Evolutionary conservation across 306 rosid species (phyloP), one percentile per base, ranked within the genome.

Genomic region (Cicer pinnatifidum): DNA sequence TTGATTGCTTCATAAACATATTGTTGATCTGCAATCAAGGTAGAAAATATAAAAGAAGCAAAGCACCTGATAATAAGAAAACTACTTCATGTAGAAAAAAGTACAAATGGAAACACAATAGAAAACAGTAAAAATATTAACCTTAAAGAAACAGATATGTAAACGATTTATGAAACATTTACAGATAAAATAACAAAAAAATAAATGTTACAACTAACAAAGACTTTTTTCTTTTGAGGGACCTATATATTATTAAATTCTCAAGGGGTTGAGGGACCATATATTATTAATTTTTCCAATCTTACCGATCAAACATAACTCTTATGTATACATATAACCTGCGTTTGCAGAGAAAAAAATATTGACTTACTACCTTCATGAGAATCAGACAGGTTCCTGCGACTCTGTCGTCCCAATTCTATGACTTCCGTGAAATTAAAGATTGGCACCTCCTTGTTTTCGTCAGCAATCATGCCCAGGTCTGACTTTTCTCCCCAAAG

Each of bases 401-500:
- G 89, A 81, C 89, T 80, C 56, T 84, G 84, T 70, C n/a, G 75
- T 68, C 98, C 98, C 84, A 89, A 75, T 15, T 79, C 88, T 48
- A 91, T 57, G 65, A 94, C 83, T 70, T 94, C 91, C 47, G 47
- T 43, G 88, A 85, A 91, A 84, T 43, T 83, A 60, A 77, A 91
- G 63, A 89, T 69, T 12, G 91, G 85, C 5, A 81, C 78, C 28
- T 83, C 81, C 73, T 74, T 76, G 77, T 73, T 69, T 67, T 81
- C 84, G 17, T 84, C 78, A 52, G 63, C 47, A 67, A 73, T 69
- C 78, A 88, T 43, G 47, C 81, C 64, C 79, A 88, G 54, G 56
- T 80, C 64, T 61, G 96, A 84, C 74, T 91, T 94, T 60, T 94
- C 89, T 71, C 98, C 98, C 98, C 98, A 94, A 52, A 94, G 95